These are phyloP conservation scores for Aureoboletus auriporus DNA, from an alignment of 768 basidiomycete species.

Conservation along the genomic window DNA sequence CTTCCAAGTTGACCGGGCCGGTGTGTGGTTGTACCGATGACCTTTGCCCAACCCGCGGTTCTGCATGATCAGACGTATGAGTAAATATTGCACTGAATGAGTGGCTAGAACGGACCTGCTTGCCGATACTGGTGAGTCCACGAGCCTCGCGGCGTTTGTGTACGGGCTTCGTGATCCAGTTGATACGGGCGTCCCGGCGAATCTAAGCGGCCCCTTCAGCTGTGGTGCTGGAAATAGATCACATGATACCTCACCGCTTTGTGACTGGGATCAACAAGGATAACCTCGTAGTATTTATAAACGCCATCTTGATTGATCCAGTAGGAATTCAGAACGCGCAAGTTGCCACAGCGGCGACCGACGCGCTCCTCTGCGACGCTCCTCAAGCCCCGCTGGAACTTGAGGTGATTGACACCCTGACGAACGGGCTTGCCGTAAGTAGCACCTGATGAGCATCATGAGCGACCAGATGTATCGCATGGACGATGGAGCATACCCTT, in stretches of 20 bases:
- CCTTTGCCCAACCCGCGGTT: slow-evolving; percentile 98
- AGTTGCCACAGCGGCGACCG: slow-evolving; percentile 91
- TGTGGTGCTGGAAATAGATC: neutral
- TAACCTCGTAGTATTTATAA: slow-evolving; percentile 99
- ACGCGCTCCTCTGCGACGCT: slow-evolving; percentile 98
- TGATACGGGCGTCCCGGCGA: slow-evolving; percentile 94
- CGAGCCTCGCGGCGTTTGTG: slow-evolving; percentile 99
- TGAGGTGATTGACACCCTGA: slow-evolving; percentile 99
- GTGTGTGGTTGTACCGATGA: slow-evolving; percentile 88
- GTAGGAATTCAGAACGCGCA: slow-evolving; percentile 97
- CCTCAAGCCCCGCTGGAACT: slow-evolving; percentile 91
- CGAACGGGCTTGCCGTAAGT: slow-evolving; percentile 99
- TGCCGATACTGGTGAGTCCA: slow-evolving; percentile 94
- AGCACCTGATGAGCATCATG: slow-evolving; percentile 54
- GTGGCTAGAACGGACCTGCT: slow-evolving; percentile 59
- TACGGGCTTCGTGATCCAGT: slow-evolving; percentile 98
- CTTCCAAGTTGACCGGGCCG: slow-evolving; percentile 90
- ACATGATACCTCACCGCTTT: slow-evolving; percentile 66
- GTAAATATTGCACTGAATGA: neutral
- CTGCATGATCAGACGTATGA: slow-evolving; percentile 34
- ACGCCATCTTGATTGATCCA: slow-evolving; percentile 99
- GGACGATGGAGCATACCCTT: slow-evolving; percentile 63
- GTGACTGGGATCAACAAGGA: slow-evolving; percentile 93
- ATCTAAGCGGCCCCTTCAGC: slow-evolving; percentile 43
- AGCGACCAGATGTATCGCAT: neutral